These are phyloP conservation scores for Tardiomyces blankii DNA, from an alignment of 1,139 yeast species.

Conservation along the genomic window DNA sequence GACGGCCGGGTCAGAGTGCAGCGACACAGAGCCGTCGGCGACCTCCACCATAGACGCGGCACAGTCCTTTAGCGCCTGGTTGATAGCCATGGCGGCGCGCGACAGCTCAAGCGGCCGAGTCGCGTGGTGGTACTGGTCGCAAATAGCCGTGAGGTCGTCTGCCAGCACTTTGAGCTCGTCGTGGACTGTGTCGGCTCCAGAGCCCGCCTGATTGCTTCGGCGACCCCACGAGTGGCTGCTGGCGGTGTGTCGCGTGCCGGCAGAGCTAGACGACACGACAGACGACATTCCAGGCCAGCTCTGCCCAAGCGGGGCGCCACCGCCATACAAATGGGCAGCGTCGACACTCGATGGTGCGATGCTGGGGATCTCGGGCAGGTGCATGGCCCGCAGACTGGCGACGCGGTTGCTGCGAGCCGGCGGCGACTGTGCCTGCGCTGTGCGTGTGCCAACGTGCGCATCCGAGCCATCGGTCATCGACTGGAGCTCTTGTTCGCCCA, in stretches of 20 bases:
- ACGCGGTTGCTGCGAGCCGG: neutral
- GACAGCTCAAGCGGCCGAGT: slow-evolving; percentile 9
- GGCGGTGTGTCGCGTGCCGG: neutral
- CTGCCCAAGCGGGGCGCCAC: neutral
- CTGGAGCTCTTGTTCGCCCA: slow-evolving; percentile 14
- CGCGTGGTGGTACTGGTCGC: slow-evolving; percentile 7
- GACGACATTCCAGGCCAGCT: neutral
- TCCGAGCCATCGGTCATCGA: slow-evolving; percentile 5
- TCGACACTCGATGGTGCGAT: neutral
- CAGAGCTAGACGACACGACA: neutral
- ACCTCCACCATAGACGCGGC: neutral
- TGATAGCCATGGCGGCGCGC: slow-evolving; percentile 11
- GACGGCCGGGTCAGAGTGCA: neutral
- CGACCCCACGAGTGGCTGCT: neutral
- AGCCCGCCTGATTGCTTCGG: neutral
- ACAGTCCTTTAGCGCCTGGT: slow-evolving; percentile 7
- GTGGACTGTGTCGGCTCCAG: slow-evolving; percentile 2
- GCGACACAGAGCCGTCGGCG: neutral
- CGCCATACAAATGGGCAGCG: no score
- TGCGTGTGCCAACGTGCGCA: neutral
- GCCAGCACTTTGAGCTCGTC: slow-evolving; percentile 11
- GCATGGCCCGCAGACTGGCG: neutral
- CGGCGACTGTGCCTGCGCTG: neutral
- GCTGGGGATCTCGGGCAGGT: neutral
- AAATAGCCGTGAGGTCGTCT: slow-evolving; percentile 8